Evolutionary conservation across 176 grass and related monocot species (phyloP), one percentile per base, ranked within the genome.

Genomic region (Aechmea fasciata): DNA sequence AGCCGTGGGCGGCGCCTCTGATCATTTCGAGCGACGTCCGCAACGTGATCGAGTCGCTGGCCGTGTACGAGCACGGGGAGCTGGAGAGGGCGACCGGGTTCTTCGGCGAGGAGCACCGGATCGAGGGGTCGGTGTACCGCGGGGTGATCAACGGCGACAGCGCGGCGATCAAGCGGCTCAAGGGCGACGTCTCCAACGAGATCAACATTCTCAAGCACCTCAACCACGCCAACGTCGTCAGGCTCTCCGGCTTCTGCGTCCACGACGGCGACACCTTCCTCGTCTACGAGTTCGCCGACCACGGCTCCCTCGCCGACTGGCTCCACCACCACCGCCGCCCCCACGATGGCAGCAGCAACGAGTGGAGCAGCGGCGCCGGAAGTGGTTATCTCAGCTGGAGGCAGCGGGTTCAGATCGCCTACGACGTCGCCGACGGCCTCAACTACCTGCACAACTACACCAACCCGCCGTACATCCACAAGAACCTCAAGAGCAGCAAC

Each of bases 401-500:
- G 67, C 81, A 90, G 63, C 76, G 91, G 8, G 82, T 96, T 49
- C 84, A 83, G 83, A 78, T 75, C 51, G 83, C 84, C 17, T 68
- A 83, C 66, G 91, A 90, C 73, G 79, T 83, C 9, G 81, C 91
- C 2, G 81, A 90, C 15, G 91, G 84, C 29, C 82, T 96, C 55
- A 81, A 83, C 53, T 96, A 96, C 79, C 87, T 96, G 24, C 91
- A 96, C 81, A 62, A 96, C 82, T 90, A 87, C 81, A 79, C 76
- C 8, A 85, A 29, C 52, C 87, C 87, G 59, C 82, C 84, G 13
- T 96, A 83, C 69, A 78, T 96, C 49, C 91, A 96, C 73, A 90
- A 96, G 81, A 96, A 90, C 47, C 61, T 96, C 47, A 85, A 96
- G 73, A 87, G 73, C 81, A 86, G 65, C 82, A 87, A 87, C 76